Evolutionary conservation across 805 yeast genomes (phyloP), one percentile per base, ranked within the genome.

Genomic region (Schizosaccharomyces octosporus): DNA sequence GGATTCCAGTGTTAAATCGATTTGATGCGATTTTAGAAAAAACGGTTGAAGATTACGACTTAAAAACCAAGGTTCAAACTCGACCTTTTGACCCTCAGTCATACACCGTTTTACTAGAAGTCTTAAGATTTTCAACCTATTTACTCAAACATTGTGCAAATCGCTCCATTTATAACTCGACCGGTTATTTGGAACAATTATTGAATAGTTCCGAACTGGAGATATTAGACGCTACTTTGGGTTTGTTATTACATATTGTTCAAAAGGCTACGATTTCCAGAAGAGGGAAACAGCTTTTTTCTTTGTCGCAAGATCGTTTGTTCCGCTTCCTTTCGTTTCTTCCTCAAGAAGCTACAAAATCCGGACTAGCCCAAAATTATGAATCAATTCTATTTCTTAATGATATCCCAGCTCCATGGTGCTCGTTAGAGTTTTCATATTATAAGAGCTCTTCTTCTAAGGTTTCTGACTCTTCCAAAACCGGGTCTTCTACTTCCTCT

Each of bases 1-100:
- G 95, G 93, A 79, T 85, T 36, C 78, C 83, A 0, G 80, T 86
- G 1, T 73, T 90, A 66, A 84, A 87, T 69, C 75, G 83, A 66
- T 80, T 89, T 67, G 96, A 89, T 68, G 76, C 74, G 13, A 76
- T 86, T 5, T 72, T 86, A 61, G 84, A 81, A 61, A 66, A 67
- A 3, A 72, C 78, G 27, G 77, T 84, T 17, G 71, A 71, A 6
- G 79, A 79, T 63, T 84, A 86, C 66, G 74, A 72, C 9, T 64
- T 82, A 61, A 76, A 73, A 43, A 74, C 74, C 15, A 43, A 43
- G 77, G 76, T 21, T 66, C 75, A 71, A 55, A 75, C 85, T 21
- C 71, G 71, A 32, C 73, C 73, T 17, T 74, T 85, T 62, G 67
- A 71, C 0, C 61, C 63, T 0, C 62, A 59, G 5, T 93, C 85